A percentile compares a stretch with the other conserved stretches of the same genome.
These are phyloP conservation scores for Coemansia linderi DNA, from an alignment of 371 early-diverging fungal genomes.

Conservation along the genomic window DNA sequence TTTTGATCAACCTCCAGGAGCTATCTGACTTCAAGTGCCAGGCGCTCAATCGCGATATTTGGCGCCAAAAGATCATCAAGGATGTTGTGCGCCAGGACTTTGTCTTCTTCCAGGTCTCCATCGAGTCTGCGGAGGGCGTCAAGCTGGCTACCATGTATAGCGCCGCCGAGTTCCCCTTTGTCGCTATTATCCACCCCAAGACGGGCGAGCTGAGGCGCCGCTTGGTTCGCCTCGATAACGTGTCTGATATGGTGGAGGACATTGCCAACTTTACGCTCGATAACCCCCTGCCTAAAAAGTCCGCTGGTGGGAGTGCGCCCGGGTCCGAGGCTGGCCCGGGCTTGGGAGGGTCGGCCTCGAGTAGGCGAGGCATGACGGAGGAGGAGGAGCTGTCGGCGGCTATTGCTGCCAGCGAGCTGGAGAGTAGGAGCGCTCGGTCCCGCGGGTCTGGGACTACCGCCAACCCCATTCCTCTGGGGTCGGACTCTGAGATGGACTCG, in stretches of 20 bases:
- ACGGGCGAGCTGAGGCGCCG: slow-evolving; percentile 67
- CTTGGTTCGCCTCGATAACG: slow-evolving; percentile 22
- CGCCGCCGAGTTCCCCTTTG: slow-evolving; percentile 72
- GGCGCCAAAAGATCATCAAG: slow-evolving; percentile 78
- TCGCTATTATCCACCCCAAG: slow-evolving; percentile 86
- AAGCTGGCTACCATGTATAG: slow-evolving; percentile 75
- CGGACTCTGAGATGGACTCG: slow-evolving; percentile 27
- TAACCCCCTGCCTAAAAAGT: slow-evolving; percentile 23
- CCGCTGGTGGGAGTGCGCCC: slow-evolving; percentile 15
- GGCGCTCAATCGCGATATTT: slow-evolving; percentile 87
- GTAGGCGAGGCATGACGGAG: slow-evolving; percentile 71
- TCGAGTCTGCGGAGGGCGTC: slow-evolving; percentile 71
- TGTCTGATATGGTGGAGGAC: slow-evolving; percentile 72
- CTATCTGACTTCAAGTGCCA: slow-evolving; percentile 85
- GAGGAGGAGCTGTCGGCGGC: slow-evolving; percentile 88
- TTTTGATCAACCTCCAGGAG: slow-evolving; percentile 87
- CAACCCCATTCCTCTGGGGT: slow-evolving; percentile 16
- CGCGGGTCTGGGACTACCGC: background rate
- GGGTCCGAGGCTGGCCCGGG: slow-evolving; percentile 30
- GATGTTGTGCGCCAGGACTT: slow-evolving; percentile 78
- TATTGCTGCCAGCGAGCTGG: slow-evolving; percentile 69
- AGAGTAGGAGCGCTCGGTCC: slow-evolving; percentile 15
- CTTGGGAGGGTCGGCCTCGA: slow-evolving; percentile 48
- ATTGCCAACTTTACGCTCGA: slow-evolving; percentile 60
- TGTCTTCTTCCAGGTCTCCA: slow-evolving; percentile 77